Percentiles rank a stretch among this genome's conserved stretches.
phyloP scores from a whole-genome alignment of 2,329 filamentous ascomycete species.

The Alternaria novae-zelandiae region DNA sequence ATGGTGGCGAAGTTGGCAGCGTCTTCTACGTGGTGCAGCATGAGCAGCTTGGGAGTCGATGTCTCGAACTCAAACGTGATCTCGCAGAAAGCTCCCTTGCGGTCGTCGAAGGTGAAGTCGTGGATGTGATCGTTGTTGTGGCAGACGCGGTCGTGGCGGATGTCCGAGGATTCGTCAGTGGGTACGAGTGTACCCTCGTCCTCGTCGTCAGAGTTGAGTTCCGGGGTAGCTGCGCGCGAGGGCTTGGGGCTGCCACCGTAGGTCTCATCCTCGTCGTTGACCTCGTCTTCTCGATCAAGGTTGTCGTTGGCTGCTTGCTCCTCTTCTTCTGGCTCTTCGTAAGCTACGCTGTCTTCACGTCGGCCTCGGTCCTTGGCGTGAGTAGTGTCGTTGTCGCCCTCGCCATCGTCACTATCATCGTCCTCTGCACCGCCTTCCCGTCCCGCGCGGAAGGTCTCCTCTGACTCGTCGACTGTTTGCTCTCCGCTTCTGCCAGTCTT shows the following conservation, averaged over 20 bases:
- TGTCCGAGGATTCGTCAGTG: conserved; percentile 39
- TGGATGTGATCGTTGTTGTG: conserved; percentile 66
- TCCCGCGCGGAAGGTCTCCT: conserved; percentile 34
- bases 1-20: conserved; percentile 81
- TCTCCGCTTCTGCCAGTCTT: conserved; percentile 62
- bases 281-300: conserved; percentile 63
- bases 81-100: conserved; percentile 74
- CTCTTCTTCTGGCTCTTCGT: conserved; percentile 91
- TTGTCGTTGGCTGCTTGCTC: conserved; percentile 76
- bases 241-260: conserved; percentile 55
- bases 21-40: conserved; percentile 87
- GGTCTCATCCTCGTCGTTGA: conserved; percentile 58
- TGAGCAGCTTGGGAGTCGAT: conserved; percentile 84
- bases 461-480: conserved; percentile 54
- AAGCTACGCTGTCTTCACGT: conserved; percentile 81
- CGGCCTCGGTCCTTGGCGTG: conserved; percentile 77
- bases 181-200: conserved; percentile 33
- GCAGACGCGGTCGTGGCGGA: conserved; percentile 51
- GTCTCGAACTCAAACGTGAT: conserved; percentile 84
- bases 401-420: conserved; percentile 73
- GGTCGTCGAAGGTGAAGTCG: conserved; percentile 80
- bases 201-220: conserved; percentile 35
- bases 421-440: conserved; percentile 66
- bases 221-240: conserved; percentile 42
- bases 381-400: conserved; percentile 63